Base-by-base conservation (phyloP, 2,329 filamentous ascomycete species). In the Aspergillus calidoustus region DNA sequence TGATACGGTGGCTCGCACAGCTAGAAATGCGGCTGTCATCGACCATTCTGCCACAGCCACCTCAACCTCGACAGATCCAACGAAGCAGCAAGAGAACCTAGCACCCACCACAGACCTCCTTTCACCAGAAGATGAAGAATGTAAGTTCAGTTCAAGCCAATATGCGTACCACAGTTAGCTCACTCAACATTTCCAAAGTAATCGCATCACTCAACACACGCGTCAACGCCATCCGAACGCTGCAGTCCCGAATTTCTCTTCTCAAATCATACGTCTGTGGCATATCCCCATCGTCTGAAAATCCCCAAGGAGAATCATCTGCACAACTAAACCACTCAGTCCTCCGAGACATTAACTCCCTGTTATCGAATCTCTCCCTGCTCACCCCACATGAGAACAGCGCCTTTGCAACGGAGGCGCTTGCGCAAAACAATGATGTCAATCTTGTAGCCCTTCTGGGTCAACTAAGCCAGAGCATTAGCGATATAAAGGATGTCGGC, bases 151-250 rank as follows among this genome's bases (percentile, higher is more conserved):
- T 41, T 15, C 34, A 41, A 3, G 15, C 34, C 34, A 41, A 5
- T 41, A 15, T 17, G 5, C 15, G 15, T 41, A 41, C 11, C 11
- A 41, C 34, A 41, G n/a, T n/a, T 7, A 23, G 59, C 51, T 59
- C 47, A 63, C 47, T 28, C 19, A 67, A 67, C 66, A 66, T 31
- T 46, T 22, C 51, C 61, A 51, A 50, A 65, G 55, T 68, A 41
- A 83, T 90, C 57, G 83, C 87, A 25, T 86, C 82, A 17, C 86
- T 99, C 23, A 95, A 89, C 30, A 91, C 93, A 63, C 97, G 96
- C 71, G 86, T 90, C 65, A 98, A 97, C 77, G 93, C 95, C 28
- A 90, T 97, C 72, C 94, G 93, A 79, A 97, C 97, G 88, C 87
- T 99, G 30, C 89, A 94, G 71, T 87, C 89, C 7, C 87, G 91